Base-by-base conservation (phyloP, 805 yeast species). In the Kodamaea restingae region DNA sequence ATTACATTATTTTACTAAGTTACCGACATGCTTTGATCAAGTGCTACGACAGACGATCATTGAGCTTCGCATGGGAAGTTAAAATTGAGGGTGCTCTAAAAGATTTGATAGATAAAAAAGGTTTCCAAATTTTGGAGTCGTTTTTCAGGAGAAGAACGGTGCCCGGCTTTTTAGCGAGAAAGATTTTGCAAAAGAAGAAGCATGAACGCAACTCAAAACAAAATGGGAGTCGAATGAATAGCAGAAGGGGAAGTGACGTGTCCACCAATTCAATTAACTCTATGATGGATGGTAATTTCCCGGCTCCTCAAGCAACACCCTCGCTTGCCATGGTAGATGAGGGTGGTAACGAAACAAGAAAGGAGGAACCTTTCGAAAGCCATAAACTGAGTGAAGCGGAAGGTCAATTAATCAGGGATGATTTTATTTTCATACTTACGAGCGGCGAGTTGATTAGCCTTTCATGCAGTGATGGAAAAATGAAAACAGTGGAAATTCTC, bases 101-200 rank as follows among this genome's bases (percentile, higher is more conserved):
- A 2, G 34, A 40, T 11, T 36, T 46, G 11, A 36, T 50, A n/a
- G 41, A 45, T 2, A 38, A 44, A 4, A 61, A 57, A 5, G 47
- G 50, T 28, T 50, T 56, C 36, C 55, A 56, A 4, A 75, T 80
- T 5, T 57, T 80, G 36, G 84, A 78, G 41, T 61, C 81, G 0
- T 82, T 80, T 49, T 82, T 80, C 60, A 67, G 88, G 43, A 71
- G 66, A 40, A 72, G 66, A 42, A 77, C 84, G 0, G 64, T 61
- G 1, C 75, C 78, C 3, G 73, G 75, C 0, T 66, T 67, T 35
- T 51, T 67, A 15, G 63, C 63, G 1, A 51, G 70, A 42, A 62
- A 58, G 41, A 57, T 62, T 18, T 39, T 62, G 36, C 53, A 52
- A 25, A 52, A 52, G 36, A 50, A 48, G 18, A 46, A 49, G 35